Percentiles rank a stretch among this genome's conserved stretches.
phyloP scores from a whole-genome alignment of 192 early-diverging fungal genomes.

The Bifiguratus adelaidae region DNA sequence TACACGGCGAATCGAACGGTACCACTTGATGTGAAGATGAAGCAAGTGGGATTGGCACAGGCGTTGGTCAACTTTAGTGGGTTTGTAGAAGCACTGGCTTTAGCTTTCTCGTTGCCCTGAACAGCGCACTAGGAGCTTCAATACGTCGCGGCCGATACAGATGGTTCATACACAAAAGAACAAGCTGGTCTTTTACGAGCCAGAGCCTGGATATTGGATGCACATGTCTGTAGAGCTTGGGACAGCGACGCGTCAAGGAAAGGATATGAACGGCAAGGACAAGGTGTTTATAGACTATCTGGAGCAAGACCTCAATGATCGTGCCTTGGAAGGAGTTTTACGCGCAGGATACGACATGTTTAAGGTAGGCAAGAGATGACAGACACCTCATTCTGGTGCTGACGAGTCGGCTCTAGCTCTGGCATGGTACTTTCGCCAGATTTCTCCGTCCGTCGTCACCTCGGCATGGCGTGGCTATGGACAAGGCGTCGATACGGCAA shows the following conservation, averaged over 20 bases:
- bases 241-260: constrained; percentile 20
- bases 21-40: constrained; percentile 61
- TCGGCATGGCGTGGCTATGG: too few relatives aligned
- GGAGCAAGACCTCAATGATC: constrained; percentile 39
- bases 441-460: too few relatives aligned
- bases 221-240: constrained; percentile 32
- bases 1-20: constrained; percentile 58
- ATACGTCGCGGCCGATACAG: constrained; percentile 30
- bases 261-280: constrained; percentile 34
- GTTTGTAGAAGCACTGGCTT: background rate
- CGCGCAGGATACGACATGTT: constrained; percentile 42
- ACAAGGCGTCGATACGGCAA: constrained; percentile 4
- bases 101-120: background rate
- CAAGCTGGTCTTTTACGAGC: constrained; percentile 38
- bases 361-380: too few relatives aligned
- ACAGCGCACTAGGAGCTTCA: constrained; percentile 29
- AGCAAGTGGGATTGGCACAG: constrained; percentile 63
- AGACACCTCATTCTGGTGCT: too few relatives aligned
- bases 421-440: constrained; percentile 26
- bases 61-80: constrained; percentile 56
- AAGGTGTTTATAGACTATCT: constrained; percentile 39
- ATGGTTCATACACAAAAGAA: constrained; percentile 54
- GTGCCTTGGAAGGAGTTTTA: constrained; percentile 26
- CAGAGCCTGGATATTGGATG: constrained; percentile 50
- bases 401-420: constrained; percentile 12